phyloP scores from a whole-genome alignment of 2,329 filamentous ascomycete genomes.

The Stagonosporopsis tanaceti region DNA sequence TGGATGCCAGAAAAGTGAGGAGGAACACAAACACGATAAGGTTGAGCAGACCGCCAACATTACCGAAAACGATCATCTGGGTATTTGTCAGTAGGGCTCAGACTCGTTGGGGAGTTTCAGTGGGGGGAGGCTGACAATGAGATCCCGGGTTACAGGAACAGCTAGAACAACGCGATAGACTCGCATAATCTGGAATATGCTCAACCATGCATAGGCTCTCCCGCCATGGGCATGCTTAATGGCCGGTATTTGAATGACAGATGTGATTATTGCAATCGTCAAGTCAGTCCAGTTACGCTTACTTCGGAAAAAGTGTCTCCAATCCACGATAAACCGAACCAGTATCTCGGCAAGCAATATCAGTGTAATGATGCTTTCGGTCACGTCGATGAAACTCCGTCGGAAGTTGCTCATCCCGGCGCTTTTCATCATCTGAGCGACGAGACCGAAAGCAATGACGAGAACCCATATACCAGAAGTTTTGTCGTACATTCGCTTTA shows the following conservation, averaged over 20 bases:
- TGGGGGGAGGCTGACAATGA: constrained; percentile 67
- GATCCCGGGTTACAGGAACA: constrained; percentile 82
- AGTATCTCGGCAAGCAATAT: constrained; percentile 83
- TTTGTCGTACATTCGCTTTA: constrained; percentile 79
- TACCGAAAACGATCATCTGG: constrained; percentile 79
- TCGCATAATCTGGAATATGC: constrained; percentile 90
- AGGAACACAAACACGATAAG: constrained; percentile 96
- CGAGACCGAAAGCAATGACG: constrained; percentile 80
- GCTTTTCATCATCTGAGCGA: constrained; percentile 80
- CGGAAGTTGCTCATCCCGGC: constrained; percentile 73
- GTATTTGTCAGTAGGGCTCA: constrained; percentile 26
- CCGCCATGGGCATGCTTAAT: constrained; percentile 71
- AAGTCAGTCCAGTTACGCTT: constrained; percentile 83
- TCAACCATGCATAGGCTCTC: constrained; percentile 83
- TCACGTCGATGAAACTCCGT: constrained; percentile 70
- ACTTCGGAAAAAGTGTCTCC: constrained; percentile 78
- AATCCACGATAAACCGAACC: constrained; percentile 78
- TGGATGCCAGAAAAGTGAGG: constrained; percentile 90
- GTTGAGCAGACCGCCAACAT: constrained; percentile 90
- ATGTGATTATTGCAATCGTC: constrained; percentile 78
- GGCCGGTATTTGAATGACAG: constrained; percentile 82
- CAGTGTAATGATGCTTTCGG: constrained; percentile 79
- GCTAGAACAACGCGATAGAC: constrained; percentile 92
- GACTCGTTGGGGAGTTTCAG: no score
- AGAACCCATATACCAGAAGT: constrained; percentile 80